Percentiles rank a stretch among this genome's conserved stretches.
Conservation (phyloP, 23 red algal species). For the Gracilaria caudata region DNA sequence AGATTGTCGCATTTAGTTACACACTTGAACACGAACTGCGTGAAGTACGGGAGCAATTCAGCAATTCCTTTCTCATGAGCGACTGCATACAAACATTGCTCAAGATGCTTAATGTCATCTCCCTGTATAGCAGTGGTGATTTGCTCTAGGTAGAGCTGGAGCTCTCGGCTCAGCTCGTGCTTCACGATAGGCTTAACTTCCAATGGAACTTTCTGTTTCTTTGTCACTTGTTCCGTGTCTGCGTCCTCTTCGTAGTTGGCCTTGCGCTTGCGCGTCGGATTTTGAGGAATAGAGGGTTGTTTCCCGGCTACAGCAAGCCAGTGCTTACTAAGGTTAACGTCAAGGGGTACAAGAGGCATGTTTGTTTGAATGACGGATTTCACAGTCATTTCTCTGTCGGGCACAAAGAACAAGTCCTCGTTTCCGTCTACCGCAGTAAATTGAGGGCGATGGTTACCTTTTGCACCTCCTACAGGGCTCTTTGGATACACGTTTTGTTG, state of each 20-base stretch:
- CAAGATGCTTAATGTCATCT: constrained; percentile 58
- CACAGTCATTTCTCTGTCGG: constrained; percentile 75
- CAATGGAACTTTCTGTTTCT: not conserved
- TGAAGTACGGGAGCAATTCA: constrained; percentile 91
- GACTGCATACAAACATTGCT: constrained; percentile 80
- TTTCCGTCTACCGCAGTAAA: constrained; percentile 63
- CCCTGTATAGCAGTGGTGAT: constrained; percentile 66
- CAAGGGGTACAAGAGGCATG: constrained; percentile 76
- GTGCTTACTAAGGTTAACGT: constrained; percentile 72
- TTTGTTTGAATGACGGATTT: constrained; percentile 63
- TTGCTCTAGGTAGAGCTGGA: constrained; percentile 88
- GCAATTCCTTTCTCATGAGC: constrained; percentile 82
- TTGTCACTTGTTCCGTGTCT: not conserved
- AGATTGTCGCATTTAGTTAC: constrained; percentile 40
- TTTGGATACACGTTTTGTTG: not conserved
- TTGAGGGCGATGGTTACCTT: not conserved
- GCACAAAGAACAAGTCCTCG: constrained; percentile 71
- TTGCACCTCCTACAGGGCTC: not conserved
- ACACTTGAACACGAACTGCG: constrained; percentile 64
- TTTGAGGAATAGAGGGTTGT: constrained; percentile 89
- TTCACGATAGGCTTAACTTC: constrained; percentile 73
- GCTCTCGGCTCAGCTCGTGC: constrained; percentile 86
- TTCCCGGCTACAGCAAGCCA: constrained; percentile 92
- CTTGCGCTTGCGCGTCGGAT: constrained; percentile 44
- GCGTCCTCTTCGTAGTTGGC: not conserved